Evolutionary conservation across 176 grass and related monocot genomes (phyloP).

Genomic region (Puccinellia tenuiflora): DNA sequence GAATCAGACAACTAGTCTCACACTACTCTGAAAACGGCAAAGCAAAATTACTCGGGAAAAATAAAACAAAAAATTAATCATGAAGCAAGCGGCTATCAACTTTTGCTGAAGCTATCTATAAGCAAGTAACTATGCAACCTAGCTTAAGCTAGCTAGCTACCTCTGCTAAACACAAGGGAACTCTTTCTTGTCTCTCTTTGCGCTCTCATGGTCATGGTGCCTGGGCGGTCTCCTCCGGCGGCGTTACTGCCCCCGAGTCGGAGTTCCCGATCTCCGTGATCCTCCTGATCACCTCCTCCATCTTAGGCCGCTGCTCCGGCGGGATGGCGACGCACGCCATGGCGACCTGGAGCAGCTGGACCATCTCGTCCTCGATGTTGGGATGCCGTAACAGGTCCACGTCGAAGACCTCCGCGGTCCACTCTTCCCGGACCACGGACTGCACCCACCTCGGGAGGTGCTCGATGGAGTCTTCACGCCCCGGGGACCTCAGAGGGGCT

Average conservation of each 20-base stretch:
- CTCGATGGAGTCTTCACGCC: slow-evolving; percentile 41
- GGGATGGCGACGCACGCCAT: slow-evolving; percentile 58
- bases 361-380: slow-evolving; percentile 92
- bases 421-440: slow-evolving; percentile 90
- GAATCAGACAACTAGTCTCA: neutral
- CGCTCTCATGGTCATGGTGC: slow-evolving; percentile 35
- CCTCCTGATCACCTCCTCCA: slow-evolving; percentile 83
- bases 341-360: slow-evolving; percentile 89
- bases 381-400: slow-evolving; percentile 61
- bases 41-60: neutral
- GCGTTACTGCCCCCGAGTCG: slow-evolving; percentile 46
- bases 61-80: slow-evolving; percentile 3
- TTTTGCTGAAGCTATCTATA: slow-evolving; percentile 48
- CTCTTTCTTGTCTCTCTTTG: neutral
- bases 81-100: slow-evolving; percentile 34
- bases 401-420: slow-evolving; percentile 93
- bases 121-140: slow-evolving; percentile 36
- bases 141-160: slow-evolving; percentile 24
- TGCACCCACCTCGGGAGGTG: slow-evolving; percentile 90
- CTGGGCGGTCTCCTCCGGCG: slow-evolving; percentile 45
- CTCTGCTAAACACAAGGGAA: slow-evolving; percentile 15
- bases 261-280: slow-evolving; percentile 52
- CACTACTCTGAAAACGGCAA: neutral
- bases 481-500: slow-evolving; percentile 70
- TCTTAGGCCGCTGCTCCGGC: slow-evolving; percentile 70